Evolutionary conservation across 139 green algal genomes (phyloP).

Genomic region (Coelastrella sp.): DNA sequence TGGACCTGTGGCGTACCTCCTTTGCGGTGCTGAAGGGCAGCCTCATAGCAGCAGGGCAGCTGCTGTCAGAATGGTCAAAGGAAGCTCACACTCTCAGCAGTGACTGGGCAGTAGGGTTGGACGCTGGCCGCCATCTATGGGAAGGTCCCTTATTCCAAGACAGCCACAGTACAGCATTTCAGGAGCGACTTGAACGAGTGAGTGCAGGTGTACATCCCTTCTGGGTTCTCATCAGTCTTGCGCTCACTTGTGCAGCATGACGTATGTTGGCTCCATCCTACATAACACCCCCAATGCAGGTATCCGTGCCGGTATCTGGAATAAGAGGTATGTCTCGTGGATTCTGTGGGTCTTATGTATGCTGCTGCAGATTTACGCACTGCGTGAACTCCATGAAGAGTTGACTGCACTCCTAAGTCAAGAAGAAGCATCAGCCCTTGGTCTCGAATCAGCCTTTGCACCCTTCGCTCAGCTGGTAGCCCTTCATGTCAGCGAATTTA

Average conservation of each 20-base stretch:
- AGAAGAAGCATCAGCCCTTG: conserved; percentile 53
- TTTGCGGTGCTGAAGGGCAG: conserved; percentile 53
- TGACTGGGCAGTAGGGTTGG: conserved; percentile 61
- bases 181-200: conserved; percentile 71
- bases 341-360: not conserved
- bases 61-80: not conserved
- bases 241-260: not conserved
- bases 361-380: conserved; percentile 64
- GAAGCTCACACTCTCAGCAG: conserved; percentile 52
- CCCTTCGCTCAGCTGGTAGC: conserved; percentile 54
- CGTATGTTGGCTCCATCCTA: no score
- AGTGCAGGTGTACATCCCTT: not conserved
- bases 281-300: no score
- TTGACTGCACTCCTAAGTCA: conserved; percentile 67
- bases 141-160: conserved; percentile 57
- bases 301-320: no score
- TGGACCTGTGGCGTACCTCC: conserved; percentile 61
- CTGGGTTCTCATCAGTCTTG: not conserved
- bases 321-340: no score
- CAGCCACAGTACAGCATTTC: conserved; percentile 50
- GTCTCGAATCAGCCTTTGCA: conserved; percentile 51
- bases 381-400: conserved; percentile 76
- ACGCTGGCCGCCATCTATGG: conserved; percentile 59
- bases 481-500: conserved; percentile 73
- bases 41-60: conserved; percentile 58